Conservation (phyloP, 2,329 filamentous ascomycete genomes). For the Cercospora sp. region DNA sequence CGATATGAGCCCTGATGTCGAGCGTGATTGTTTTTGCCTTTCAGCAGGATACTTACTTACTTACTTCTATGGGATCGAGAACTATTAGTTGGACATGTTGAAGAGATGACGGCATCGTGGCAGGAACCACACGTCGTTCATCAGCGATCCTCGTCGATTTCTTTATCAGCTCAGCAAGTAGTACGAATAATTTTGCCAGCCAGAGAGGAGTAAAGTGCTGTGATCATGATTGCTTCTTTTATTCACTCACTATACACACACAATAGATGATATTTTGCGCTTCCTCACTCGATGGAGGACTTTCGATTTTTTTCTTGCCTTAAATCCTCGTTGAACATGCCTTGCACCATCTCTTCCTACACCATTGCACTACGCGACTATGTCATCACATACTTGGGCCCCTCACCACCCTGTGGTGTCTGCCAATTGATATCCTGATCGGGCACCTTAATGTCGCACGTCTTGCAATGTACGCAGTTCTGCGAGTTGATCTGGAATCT, state of each 20-base stretch:
- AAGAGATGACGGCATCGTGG: too few species aligned
- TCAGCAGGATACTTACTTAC: background rate
- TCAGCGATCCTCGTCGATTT: too few species aligned
- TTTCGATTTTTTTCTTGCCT: background rate
- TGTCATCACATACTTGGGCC: constrained; percentile 65
- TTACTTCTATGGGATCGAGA: too few species aligned
- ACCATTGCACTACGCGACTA: constrained; percentile 3
- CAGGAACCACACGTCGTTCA: too few species aligned
- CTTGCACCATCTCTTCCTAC: background rate
- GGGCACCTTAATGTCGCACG: constrained; percentile 97
- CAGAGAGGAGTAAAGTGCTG: background rate
- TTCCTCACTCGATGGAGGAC: background rate
- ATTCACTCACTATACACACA: background rate
- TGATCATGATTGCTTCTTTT: background rate
- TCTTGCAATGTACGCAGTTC: constrained; percentile 99
- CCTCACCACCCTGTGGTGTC: constrained; percentile 83
- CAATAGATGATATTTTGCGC: background rate
- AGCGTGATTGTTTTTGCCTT: background rate
- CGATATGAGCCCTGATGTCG: too few species aligned
- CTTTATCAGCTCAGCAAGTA: background rate
- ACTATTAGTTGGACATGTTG: too few species aligned
- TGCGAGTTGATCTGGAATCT: constrained; percentile 97
- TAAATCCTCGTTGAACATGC: background rate
- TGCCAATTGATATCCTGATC: constrained; percentile 94
- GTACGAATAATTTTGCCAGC: background rate